Conservation (phyloP, 73 alveolate species). For the Tetrahymena thermophila region DNA sequence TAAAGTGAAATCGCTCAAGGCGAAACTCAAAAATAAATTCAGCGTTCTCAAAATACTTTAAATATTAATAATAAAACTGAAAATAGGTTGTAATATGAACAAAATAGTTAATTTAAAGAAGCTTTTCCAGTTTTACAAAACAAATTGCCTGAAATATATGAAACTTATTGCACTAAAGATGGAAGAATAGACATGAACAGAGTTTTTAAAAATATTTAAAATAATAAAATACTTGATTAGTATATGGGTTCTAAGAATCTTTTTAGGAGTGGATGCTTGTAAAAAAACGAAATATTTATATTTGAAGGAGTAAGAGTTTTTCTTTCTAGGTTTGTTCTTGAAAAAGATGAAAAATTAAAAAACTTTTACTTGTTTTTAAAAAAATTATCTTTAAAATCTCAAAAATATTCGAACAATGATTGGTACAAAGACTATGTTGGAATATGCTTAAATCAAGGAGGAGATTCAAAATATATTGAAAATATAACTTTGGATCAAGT, state of each 20-base stretch:
- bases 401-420: neutral
- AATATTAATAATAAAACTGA: neutral
- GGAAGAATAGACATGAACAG: neutral
- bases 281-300: neutral
- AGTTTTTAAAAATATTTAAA: neutral
- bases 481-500: too few species aligned
- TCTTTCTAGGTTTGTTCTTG: neutral
- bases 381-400: neutral
- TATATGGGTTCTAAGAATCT: neutral
- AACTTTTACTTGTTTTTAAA: neutral
- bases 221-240: neutral
- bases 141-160: neutral
- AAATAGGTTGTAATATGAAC: neutral
- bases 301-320: neutral
- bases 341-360: neutral
- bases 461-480: neutral
- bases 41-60: neutral
- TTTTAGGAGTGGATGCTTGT: neutral
- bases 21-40: neutral
- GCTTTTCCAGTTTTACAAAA: too few species aligned
- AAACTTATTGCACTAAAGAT: neutral
- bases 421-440: neutral
- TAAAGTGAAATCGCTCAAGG: neutral
- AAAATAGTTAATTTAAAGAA: neutral
- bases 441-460: neutral